phyloP scores from a whole-genome alignment of 306 rosid genomes.

The Cotoneaster glaucophyllus region DNA sequence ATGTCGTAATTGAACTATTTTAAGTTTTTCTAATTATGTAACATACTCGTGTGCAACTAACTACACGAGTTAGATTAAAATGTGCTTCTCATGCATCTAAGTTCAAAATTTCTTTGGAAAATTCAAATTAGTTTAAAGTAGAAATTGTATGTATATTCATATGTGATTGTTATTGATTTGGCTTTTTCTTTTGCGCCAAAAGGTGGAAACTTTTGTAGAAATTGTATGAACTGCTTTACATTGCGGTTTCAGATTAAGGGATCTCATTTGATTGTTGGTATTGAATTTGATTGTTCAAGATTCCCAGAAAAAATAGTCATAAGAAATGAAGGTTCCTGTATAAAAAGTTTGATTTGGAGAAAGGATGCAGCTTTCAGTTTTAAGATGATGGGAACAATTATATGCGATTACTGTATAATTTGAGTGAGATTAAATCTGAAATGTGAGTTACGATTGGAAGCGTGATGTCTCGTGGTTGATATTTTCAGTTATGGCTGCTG shows the following conservation, averaged over 20 bases:
- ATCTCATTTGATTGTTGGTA: background rate
- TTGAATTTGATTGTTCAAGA: background rate
- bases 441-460: background rate
- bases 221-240: background rate
- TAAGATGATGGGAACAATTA: background rate
- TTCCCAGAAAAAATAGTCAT: background rate
- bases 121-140: too few relatives aligned
- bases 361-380: background rate
- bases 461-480: background rate
- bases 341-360: background rate
- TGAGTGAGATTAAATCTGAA: background rate
- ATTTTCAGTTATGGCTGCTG: slow-evolving; percentile 50
- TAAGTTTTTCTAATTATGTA: too few relatives aligned
- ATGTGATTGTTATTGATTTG: background rate
- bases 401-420: background rate
- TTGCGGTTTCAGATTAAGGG: background rate
- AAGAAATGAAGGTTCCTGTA: background rate
- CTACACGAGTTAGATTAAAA: too few relatives aligned
- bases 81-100: too few relatives aligned
- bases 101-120: too few relatives aligned
- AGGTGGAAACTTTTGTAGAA: background rate
- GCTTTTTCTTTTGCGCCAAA: background rate
- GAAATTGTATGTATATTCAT: background rate
- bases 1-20: too few relatives aligned
- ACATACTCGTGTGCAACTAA: too few relatives aligned